Percentiles rank a stretch among this genome's conserved stretches.
These are phyloP conservation scores for Globisporangium barbulae DNA, from an alignment of 352 stramenopile genomes.

Conservation along the genomic window DNA sequence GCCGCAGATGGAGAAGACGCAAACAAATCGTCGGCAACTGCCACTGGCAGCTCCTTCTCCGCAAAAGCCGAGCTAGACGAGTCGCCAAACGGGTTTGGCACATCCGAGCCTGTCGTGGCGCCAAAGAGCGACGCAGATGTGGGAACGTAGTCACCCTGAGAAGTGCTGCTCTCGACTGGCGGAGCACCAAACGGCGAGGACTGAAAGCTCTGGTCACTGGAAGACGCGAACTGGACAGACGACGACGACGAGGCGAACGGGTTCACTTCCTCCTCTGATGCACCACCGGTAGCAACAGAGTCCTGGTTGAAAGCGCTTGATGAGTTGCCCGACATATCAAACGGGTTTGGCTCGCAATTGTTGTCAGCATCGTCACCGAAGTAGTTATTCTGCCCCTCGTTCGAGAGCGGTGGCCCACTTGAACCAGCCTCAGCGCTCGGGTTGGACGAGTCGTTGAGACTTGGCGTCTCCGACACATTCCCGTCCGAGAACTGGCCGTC, in stretches of 20 bases:
- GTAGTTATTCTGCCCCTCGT: slow-evolving; percentile 27
- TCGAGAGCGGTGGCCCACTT: slow-evolving; percentile 27
- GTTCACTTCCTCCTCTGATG: slow-evolving; percentile 29
- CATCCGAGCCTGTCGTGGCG: slow-evolving; percentile 35
- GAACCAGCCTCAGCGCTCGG: slow-evolving; percentile 35
- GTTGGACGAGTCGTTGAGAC: slow-evolving; percentile 43
- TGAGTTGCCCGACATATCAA: slow-evolving; percentile 25
- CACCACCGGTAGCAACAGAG: slow-evolving; percentile 6
- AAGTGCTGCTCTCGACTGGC: background rate
- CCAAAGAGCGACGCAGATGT: slow-evolving; percentile 67
- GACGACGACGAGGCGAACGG: slow-evolving; percentile 40
- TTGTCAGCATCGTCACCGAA: slow-evolving; percentile 24
- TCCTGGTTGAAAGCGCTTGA: slow-evolving; percentile 26
- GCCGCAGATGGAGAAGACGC: slow-evolving; percentile 30
- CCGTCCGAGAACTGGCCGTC: slow-evolving; percentile 56
- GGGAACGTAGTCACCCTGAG: slow-evolving; percentile 20
- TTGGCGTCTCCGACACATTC: slow-evolving; percentile 54
- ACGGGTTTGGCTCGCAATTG: slow-evolving; percentile 20
- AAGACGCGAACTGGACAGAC: slow-evolving; percentile 25
- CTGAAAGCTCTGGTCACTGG: slow-evolving; percentile 10
- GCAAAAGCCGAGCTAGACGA: slow-evolving; percentile 21
- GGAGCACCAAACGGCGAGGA: slow-evolving; percentile 14
- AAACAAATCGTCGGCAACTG: slow-evolving; percentile 61
- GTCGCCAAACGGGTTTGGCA: slow-evolving; percentile 47
- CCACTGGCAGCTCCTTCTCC: slow-evolving; percentile 52